These are phyloP conservation scores for Globisporangium spiculum DNA, from an alignment of 352 stramenopile species.

Conservation along the genomic window DNA sequence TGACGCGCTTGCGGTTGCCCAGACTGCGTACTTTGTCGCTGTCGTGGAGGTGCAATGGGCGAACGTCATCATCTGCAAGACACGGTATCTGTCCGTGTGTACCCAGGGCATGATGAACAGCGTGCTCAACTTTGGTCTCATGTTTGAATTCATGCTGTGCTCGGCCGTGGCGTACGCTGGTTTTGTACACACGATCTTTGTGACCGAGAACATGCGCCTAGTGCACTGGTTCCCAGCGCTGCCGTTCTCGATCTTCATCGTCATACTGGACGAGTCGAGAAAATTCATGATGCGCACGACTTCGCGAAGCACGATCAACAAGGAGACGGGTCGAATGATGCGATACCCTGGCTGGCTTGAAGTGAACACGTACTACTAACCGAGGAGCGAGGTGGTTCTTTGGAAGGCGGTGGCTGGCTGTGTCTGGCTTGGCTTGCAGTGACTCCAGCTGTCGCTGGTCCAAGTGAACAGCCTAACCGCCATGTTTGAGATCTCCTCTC, in stretches of 20 bases:
- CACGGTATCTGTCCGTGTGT: constrained; percentile 86
- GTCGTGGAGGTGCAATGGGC: constrained; percentile 90
- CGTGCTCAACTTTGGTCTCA: constrained; percentile 92
- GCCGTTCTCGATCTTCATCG: constrained; percentile 88
- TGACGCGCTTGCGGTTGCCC: constrained; percentile 75
- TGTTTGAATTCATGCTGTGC: constrained; percentile 91
- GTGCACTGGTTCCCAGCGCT: constrained; percentile 90
- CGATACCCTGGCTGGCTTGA: constrained; percentile 88
- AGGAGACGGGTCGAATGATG: constrained; percentile 76
- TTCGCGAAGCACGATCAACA: constrained; percentile 66
- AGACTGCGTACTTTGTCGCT: constrained; percentile 86
- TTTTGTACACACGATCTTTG: constrained; percentile 82
- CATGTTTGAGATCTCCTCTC: neutral
- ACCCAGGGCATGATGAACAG: constrained; percentile 92
- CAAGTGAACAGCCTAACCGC: neutral
- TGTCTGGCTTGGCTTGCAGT: neutral
- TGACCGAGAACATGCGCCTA: constrained; percentile 83
- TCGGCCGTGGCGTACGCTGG: constrained; percentile 80
- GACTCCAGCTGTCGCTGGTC: neutral
- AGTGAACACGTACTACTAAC: constrained; percentile 89
- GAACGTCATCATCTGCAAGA: constrained; percentile 93
- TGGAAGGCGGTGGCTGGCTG: neutral
- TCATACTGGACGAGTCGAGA: constrained; percentile 87
- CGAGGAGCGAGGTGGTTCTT: neutral
- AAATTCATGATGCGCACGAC: constrained; percentile 90